Evolutionary conservation across 148 eudicot species (phyloP), one percentile per base, ranked within the genome.

Genomic region (Mesembryanthemum crystallinum): DNA sequence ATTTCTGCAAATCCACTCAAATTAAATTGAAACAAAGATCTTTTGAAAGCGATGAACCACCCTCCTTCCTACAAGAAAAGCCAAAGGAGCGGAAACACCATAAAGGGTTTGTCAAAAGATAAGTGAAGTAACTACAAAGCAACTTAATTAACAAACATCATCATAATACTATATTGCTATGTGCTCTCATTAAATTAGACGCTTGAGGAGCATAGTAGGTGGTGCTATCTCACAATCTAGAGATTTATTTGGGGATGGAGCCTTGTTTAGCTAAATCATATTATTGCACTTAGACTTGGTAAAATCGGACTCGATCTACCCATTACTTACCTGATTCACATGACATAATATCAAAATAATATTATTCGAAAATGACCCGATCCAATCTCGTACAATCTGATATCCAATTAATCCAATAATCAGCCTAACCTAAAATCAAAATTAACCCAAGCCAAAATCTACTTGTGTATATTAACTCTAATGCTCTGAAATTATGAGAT

Each of bases 111-210:
- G 20, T 35, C 39, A 13, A 28, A 20, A 66, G 43, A 64, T n/a
- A 61, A 61, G 25, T 72, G 55, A 72, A 73, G 81, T 79, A 35
- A 79, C 77, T 73, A 67, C 37, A 67, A 79, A 79, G 82, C 72
- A 6, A 79, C 74, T 79, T 49, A 72, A 73, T 79, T 49, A 72
- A 73, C 45, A 72, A 59, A 57, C 30, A 78, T 54, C 35, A 73
- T 10, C 37, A 78, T 67, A 10, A 68, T 25, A 52, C 28, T 8
- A 57, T 5, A 7, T n/a, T 18, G 3, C 43, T 27, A 78, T 72
- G 66, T 73, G 76, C 64, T 27, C 76, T 39, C 67, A 64, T 78
- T 42, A 66, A 67, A 42, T 30, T 3, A 2, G 39, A 35, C 6
- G 62, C 65, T 42, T 59, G 73, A 67, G 58, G 67, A 18, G 39